Conservation (phyloP, 345 rosid species). For the Corymbia maculata region DNA sequence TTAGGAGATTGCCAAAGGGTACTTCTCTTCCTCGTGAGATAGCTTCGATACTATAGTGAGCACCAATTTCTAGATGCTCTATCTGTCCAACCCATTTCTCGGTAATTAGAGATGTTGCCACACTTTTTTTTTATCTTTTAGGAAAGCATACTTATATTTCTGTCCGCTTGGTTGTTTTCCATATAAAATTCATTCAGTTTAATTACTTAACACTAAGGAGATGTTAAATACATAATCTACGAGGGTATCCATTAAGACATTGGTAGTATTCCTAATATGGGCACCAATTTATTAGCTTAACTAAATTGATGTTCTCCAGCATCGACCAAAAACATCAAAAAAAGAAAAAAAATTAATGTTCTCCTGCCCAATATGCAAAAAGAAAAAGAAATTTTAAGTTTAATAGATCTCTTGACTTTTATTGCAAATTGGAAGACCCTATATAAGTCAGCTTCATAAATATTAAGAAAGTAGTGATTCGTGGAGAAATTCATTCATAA, state of each 20-base stretch:
- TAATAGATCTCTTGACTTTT: not conserved
- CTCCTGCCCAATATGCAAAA: not conserved
- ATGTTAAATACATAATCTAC: not conserved
- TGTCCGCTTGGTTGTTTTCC: not conserved
- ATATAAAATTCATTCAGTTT: not conserved
- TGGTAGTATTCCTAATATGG: not conserved
- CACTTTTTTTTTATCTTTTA: not conserved
- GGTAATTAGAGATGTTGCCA: not conserved
- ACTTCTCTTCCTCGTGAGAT: not conserved
- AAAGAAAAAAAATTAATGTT: not conserved
- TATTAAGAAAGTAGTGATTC: not conserved
- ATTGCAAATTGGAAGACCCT: not conserved
- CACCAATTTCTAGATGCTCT: not conserved
- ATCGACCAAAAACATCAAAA: not conserved
- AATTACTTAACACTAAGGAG: not conserved
- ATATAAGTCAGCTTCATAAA: not conserved
- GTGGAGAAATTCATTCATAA: not conserved
- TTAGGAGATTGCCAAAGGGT: not conserved
- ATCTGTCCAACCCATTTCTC: not conserved
- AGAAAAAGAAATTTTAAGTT: not conserved
- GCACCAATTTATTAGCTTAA: not conserved
- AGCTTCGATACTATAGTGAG: not conserved
- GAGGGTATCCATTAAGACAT: not conserved
- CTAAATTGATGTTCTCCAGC: not conserved
- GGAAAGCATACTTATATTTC: not conserved